These are phyloP conservation scores for Pseudogymnoascus sp. DNA, from an alignment of 2,329 filamentous ascomycete genomes.

Conservation along the genomic window DNA sequence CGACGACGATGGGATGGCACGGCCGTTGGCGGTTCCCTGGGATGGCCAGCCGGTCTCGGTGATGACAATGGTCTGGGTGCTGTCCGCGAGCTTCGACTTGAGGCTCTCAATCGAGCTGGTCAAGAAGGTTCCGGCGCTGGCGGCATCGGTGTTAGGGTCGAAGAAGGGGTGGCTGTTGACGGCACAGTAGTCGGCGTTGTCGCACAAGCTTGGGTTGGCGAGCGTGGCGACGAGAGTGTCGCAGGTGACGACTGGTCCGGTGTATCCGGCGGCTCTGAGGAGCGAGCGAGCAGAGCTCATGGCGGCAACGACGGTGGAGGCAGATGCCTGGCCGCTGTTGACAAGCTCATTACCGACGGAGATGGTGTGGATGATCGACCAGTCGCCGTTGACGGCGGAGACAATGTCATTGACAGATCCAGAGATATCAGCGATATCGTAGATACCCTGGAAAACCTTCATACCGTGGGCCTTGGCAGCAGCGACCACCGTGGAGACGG, in stretches of 20 bases:
- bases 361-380: constrained; percentile 64
- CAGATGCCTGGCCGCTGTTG: constrained; percentile 52
- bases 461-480: constrained; percentile 60
- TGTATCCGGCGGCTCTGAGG: constrained; percentile 59
- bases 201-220: constrained; percentile 62
- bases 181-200: constrained; percentile 69
- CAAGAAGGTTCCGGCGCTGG: constrained; percentile 62
- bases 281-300: constrained; percentile 51
- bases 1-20: constrained; percentile 59
- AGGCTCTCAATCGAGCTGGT: constrained; percentile 46
- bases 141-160: constrained; percentile 55
- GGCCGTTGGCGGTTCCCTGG: constrained; percentile 57
- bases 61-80: constrained; percentile 58
- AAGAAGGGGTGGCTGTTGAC: constrained; percentile 84
- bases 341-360: constrained; percentile 78
- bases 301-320: constrained; percentile 49
- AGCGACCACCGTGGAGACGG: constrained; percentile 55
- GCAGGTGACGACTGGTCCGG: constrained; percentile 69
- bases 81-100: constrained; percentile 36
- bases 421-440: constrained; percentile 51
- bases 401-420: constrained; percentile 57
- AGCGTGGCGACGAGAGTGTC: constrained; percentile 70
- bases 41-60: constrained; percentile 84
- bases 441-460: constrained; percentile 71
- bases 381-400: constrained; percentile 54